Evolutionary conservation across 192 early-diverging fungal genomes (phyloP), one percentile per base, ranked within the genome.

Genomic region (Gigaspora rosea): DNA sequence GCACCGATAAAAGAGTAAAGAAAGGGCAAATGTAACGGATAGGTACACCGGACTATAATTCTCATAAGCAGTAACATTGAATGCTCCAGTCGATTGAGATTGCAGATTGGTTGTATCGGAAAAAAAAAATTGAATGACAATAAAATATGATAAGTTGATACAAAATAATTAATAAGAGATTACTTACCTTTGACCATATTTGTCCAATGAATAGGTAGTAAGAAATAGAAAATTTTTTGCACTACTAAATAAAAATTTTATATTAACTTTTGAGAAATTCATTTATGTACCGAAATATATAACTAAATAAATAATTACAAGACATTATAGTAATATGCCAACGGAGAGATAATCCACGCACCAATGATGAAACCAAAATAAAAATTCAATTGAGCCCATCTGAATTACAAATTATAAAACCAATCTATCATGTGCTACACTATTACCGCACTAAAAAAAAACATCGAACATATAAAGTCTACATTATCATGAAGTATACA

Each of bases 401-500:
- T 82, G 16, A 49, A 15, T 22, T 61, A 16, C 48, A 62, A 62
- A 41, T 27, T 0, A 20, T n/a, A 36, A 48, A n/a, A 72, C 35
- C 8, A 58, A 73, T 35, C 35, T 22, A 1, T 36, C 12, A 46
- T 41, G 7, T 27, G 27, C 27, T 27, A 27, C 0, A 27, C 27
- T 27, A 27, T 27, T 6, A 41, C 41, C 41, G 7, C 41, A 47
- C 80, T 46, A 85, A 20, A 52, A 52, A 27, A 33, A 74, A 2
- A 9, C 27, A 27, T 1, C 27, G 27, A 27, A 27, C 27, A 27
- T 27, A 27, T 27, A 27, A 27, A 27, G 27, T 32, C 88, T 85
- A 33, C 89, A 88, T 76, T 86, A 87, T 83, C 87, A 95, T 48
- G 94, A 94, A 51, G 91, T 90, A 49, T 81, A 78, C 81, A 88